Conservation (phyloP, 495 filamentous ascomycete genomes). For the Aspergillus homomorphus region DNA sequence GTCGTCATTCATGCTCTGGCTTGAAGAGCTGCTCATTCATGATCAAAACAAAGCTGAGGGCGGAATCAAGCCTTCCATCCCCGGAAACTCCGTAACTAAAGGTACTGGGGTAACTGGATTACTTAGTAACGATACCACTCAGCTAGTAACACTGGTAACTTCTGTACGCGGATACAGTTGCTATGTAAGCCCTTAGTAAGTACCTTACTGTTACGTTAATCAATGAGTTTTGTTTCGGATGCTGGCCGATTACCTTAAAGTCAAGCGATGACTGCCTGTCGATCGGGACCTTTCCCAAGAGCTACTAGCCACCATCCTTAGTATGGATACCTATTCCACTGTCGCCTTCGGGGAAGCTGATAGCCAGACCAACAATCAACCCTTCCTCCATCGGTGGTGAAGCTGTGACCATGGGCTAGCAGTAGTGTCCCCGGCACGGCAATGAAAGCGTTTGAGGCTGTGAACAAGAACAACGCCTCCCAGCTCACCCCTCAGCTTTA, state of each 20-base stretch:
- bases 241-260: conserved; percentile 12
- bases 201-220: not conserved
- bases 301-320: not conserved
- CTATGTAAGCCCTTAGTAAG: conserved; percentile 1
- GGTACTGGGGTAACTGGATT: conserved; percentile 1
- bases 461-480: not conserved
- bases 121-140: not conserved
- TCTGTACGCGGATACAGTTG: not conserved
- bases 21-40: not conserved
- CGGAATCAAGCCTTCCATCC: conserved; percentile 10
- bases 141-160: conserved; percentile 1
- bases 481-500: not conserved
- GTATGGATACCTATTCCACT: not conserved
- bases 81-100: not conserved
- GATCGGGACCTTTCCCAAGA: conserved; percentile 15
- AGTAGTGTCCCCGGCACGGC: not conserved
- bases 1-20: not conserved
- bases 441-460: not conserved
- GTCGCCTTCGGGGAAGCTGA: not conserved
- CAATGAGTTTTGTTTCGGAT: conserved; percentile 13
- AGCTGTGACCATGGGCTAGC: not conserved
- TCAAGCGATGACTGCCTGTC: conserved; percentile 9
- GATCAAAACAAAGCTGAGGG: not conserved
- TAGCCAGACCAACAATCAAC: conserved; percentile 1
- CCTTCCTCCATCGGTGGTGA: not conserved